Base-by-base conservation (phyloP, 768 basidiomycete genomes). In the Calvatia gigantea region DNA sequence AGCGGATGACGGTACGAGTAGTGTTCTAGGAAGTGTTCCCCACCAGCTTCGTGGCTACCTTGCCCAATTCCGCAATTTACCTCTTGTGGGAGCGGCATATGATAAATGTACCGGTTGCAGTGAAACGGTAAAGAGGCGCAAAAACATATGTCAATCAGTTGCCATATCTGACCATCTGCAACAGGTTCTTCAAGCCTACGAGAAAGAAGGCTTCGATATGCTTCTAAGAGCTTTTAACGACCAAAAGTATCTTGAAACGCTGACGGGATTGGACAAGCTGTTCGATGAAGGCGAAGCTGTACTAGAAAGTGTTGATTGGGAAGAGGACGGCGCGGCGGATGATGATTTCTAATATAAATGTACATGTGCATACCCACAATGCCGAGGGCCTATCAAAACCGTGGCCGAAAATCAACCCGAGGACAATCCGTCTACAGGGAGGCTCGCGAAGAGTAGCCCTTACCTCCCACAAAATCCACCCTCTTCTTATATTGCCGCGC, bases 11-110 rank as follows among this genome's bases (percentile, higher is more conserved):
- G 67, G 72, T 2, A 56, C 60, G 6, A 56, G 54, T 32, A 81
- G 83, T 62, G 83, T 91, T 8, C 80, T 98, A 2, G 96, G 96
- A 0, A 73, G 87, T 15, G 91, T 98, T 3, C 97, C 97, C 1
- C 97, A 98, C 67, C 95, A 98, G 66, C 76, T 98, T 8, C 85
- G 97, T 4, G 97, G 95, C 0, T 94, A 85, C 75, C 78, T 98
- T 2, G 84, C 85, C 4, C 87, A 92, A 59, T 99, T 96, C 76
- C 79, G 85, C 49, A 93, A 85, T 39, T 75, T 98, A 62, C 82
- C 84, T 25, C 85, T 99, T 56, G 84, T 87, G 0, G 97, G 96
- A 0, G 84, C 88, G 2, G 91, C 94, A 1, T 99, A 89, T 66
- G 81, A 86, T 51, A 75, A 78, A 52, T 99, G 96, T 67, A 96